Base-by-base conservation (phyloP, 2,329 filamentous ascomycete species). In the Apiospora malaysiana region DNA sequence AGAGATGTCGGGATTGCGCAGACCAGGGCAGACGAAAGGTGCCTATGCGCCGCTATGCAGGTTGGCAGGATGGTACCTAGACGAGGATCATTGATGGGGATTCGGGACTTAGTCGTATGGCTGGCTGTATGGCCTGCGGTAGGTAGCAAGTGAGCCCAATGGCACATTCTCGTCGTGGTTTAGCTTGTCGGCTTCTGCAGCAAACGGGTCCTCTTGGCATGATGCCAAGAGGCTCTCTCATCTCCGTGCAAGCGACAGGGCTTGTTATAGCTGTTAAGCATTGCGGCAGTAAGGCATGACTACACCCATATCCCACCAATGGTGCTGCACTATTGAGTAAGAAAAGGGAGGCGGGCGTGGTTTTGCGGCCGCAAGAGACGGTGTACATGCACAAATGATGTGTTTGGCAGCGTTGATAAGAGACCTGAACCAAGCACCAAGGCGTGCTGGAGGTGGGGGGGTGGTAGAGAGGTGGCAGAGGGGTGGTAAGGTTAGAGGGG, bases 151-250 rank as follows among this genome's bases (percentile, higher is more conserved):
- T 73, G 63, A 70, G 73, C 27, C 16, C 69, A 68, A 76, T 77
- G 70, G 70, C 76, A 79, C 77, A 78, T 79, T 79, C 77, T 79
- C 74, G 72, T 79, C 77, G 75, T 68, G 76, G 77, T 71, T 68
- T 79, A 79, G 77, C 73, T 77, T 40, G 18, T 32, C 32, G 25
- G 5, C 25, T 37, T 4, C 56, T 40, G 32, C 56, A 63, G 56
- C 56, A 40, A 8, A 37, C 32, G 56, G 56, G 56, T 7, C 56
- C 18, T 63, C 56, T 63, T 63, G 56, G 56, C 56, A 63, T 40
- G 32, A 40, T 63, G 56, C 56, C 56, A 63, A 63, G 56, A n/a
- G 27, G 18, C 21, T n/a, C 8, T 40, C 56, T 40, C 56, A 63
- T 63, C 32, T 63, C 49, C 49, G 49, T 25, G 32, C 21, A 16